These are phyloP conservation scores for Guadua angustifolia DNA, from an alignment of 176 grass and related monocot species.

Conservation along the genomic window DNA sequence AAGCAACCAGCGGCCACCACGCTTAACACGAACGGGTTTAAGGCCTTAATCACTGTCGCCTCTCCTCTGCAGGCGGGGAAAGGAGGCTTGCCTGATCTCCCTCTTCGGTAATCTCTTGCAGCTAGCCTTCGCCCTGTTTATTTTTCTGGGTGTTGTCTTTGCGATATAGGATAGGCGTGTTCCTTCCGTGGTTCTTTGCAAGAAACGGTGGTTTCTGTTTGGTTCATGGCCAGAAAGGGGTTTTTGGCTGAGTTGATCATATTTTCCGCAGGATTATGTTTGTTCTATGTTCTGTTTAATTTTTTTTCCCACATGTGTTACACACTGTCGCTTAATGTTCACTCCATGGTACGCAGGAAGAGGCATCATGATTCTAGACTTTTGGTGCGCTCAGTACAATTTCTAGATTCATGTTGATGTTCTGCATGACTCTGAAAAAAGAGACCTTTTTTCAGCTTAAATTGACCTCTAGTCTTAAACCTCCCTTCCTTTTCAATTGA, in stretches of 20 bases:
- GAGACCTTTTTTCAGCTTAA: too few species aligned
- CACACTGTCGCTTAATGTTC: conserved; percentile 13
- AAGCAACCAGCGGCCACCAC: neutral
- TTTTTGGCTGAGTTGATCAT: too few species aligned
- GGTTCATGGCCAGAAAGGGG: neutral
- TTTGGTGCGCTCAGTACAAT: neutral
- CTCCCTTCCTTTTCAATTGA: neutral
- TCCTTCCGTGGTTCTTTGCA: neutral
- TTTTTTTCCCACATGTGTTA: neutral
- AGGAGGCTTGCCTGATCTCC: neutral
- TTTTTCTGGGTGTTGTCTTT: neutral
- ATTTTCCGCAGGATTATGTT: neutral
- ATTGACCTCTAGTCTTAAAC: neutral
- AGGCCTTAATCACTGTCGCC: neutral
- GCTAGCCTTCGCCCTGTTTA: neutral
- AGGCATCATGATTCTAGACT: neutral
- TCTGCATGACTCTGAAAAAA: neutral
- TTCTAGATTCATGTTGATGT: neutral
- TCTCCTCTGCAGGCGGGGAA: neutral
- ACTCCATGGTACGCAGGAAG: neutral
- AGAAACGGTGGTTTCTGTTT: neutral
- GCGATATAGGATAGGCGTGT: neutral
- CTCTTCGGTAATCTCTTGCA: neutral
- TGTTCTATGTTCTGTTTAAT: neutral
- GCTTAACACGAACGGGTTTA: neutral